Percentiles rank a stretch among this genome's conserved stretches.
These are phyloP conservation scores for Xanthoconium separans DNA, from an alignment of 1,284 basidiomycete species.

Conservation along the genomic window DNA sequence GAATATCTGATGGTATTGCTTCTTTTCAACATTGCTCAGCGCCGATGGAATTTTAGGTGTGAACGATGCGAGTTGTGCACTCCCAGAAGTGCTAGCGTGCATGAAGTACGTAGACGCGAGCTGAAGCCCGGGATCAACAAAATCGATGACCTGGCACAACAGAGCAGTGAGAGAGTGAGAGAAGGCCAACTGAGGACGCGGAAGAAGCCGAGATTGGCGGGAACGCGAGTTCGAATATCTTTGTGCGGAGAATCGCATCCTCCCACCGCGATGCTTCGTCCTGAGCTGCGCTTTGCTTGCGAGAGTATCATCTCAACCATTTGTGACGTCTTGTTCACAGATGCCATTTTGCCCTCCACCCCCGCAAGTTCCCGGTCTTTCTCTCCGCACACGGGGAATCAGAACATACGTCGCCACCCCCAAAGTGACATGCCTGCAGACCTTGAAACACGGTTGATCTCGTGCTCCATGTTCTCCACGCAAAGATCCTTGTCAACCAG, in stretches of 20 bases:
- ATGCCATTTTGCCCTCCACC: no score
- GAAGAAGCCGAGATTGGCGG: no score
- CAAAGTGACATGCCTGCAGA: constrained; percentile 30
- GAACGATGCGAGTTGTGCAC: constrained; percentile 61
- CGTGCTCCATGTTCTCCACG: constrained; percentile 68
- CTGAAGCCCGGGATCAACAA: constrained; percentile 76
- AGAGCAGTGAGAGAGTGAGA: constrained; percentile 57
- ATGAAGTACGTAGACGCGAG: constrained; percentile 89
- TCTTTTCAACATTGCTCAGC: constrained; percentile 90
- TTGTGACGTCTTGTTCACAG: constrained; percentile 58
- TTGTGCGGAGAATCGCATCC: no score
- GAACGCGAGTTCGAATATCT: no score
- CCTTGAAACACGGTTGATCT: constrained; percentile 60
- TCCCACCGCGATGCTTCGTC: no score
- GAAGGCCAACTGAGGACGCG: no score
- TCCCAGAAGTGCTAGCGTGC: constrained; percentile 65
- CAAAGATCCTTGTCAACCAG: constrained; percentile 59
- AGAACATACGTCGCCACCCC: neutral
- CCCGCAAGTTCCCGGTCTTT: constrained; percentile 70
- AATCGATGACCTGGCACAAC: constrained; percentile 79
- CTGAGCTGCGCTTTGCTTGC: constrained; percentile 61
- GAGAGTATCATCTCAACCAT: constrained; percentile 61
- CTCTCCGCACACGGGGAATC: constrained; percentile 42
- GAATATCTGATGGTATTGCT: constrained; percentile 97
- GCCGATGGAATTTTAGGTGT: constrained; percentile 80